A percentile compares a stretch with the other conserved stretches of the same genome.
These are phyloP conservation scores for Aspergillus steynii DNA, from an alignment of 495 filamentous ascomycete species.

Conservation along the genomic window DNA sequence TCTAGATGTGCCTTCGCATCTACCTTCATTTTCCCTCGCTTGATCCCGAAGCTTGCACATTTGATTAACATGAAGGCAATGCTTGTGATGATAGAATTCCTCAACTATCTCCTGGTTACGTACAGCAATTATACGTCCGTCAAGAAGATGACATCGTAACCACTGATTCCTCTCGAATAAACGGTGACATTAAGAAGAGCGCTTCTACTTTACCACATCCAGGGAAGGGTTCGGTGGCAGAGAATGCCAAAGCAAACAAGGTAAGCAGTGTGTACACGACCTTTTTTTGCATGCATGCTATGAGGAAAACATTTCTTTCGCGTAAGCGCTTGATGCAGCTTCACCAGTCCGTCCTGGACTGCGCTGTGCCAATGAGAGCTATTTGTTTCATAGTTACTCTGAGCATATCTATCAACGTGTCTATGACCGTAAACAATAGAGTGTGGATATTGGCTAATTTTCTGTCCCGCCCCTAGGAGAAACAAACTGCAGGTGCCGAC, in stretches of 20 bases:
- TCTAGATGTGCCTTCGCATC: not conserved
- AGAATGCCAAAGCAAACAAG: slow-evolving; percentile 26
- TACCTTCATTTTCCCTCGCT: not conserved
- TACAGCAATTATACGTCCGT: slow-evolving; percentile 50
- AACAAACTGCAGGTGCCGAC: slow-evolving; percentile 59
- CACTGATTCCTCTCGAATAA: slow-evolving; percentile 46
- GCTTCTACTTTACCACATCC: slow-evolving; percentile 42
- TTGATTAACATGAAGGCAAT: not conserved
- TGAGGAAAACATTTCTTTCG: slow-evolving; percentile 71
- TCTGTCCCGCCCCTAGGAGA: slow-evolving; percentile 39
- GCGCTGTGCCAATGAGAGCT: slow-evolving; percentile 72
- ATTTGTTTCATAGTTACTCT: slow-evolving; percentile 98
- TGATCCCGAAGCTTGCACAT: not conserved
- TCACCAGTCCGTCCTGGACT: slow-evolving; percentile 72
- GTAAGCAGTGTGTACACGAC: slow-evolving; percentile 38
- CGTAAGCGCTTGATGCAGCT: slow-evolving; percentile 62
- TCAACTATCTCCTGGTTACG: slow-evolving; percentile 39
- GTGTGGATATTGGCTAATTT: slow-evolving; percentile 27
- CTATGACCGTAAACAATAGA: slow-evolving; percentile 8
- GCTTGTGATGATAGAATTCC: slow-evolving; percentile 30
- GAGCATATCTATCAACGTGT: slow-evolving; percentile 49
- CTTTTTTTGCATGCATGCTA: slow-evolving; percentile 37
- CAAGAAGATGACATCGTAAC: slow-evolving; percentile 44
- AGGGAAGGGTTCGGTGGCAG: slow-evolving; percentile 19
- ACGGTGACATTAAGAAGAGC: slow-evolving; percentile 11